Conservation (phyloP, 2,329 filamentous ascomycete genomes). For the Clonostachys chloroleuca region DNA sequence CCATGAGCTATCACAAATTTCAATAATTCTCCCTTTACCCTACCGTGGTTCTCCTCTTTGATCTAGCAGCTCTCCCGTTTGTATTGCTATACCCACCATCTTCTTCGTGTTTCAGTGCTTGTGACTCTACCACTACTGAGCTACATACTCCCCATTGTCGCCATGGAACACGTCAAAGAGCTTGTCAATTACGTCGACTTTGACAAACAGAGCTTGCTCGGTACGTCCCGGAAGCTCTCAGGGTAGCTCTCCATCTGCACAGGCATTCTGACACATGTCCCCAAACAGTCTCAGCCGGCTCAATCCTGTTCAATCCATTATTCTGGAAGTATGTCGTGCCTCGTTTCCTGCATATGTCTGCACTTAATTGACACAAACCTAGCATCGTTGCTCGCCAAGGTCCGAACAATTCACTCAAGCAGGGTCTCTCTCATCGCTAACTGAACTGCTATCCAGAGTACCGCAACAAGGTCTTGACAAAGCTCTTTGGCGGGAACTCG, state of each 20-base stretch:
- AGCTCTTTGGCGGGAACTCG: conserved; percentile 74
- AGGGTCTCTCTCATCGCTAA: neutral
- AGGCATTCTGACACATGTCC: neutral
- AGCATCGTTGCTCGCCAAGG: conserved; percentile 83
- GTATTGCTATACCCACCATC: neutral
- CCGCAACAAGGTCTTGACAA: conserved; percentile 82
- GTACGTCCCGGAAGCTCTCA: conserved; percentile 38
- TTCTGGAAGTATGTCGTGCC: conserved; percentile 87
- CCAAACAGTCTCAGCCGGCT: conserved; percentile 66
- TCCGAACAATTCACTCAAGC: conserved; percentile 25
- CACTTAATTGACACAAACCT: neutral
- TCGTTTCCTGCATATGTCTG: too few species aligned
- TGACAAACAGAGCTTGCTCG: conserved; percentile 58
- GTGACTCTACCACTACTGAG: neutral
- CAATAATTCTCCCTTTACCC: too few species aligned
- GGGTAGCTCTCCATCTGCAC: neutral
- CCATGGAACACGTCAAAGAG: conserved; percentile 18
- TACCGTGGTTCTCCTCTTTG: neutral
- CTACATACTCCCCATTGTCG: neutral
- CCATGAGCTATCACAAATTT: too few species aligned
- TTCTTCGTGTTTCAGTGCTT: neutral
- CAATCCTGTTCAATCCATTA: conserved; percentile 94
- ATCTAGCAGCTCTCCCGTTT: neutral
- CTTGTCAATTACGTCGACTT: conserved; percentile 65
- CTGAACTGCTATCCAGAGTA: conserved; percentile 61